These are phyloP conservation scores for Sclerotinia nivalis DNA, from an alignment of 2,329 filamentous ascomycete species.

Conservation along the genomic window DNA sequence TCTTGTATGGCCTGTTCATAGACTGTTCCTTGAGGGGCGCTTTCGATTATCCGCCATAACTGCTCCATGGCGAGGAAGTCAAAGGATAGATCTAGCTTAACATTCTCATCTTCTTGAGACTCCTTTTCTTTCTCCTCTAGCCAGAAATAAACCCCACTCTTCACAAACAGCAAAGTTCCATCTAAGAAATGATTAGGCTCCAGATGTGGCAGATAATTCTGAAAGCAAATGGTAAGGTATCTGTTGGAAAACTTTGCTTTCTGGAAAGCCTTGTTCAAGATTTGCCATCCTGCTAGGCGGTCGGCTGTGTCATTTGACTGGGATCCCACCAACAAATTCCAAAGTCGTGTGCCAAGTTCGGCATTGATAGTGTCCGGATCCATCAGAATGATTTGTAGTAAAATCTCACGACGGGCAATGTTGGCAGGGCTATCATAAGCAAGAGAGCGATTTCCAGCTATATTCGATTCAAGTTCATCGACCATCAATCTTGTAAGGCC, in stretches of 20 bases:
- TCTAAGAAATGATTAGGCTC: conserved; percentile 59
- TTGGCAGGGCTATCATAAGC: conserved; percentile 48
- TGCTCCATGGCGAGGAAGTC: conserved; percentile 63
- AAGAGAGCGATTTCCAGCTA: conserved; percentile 27
- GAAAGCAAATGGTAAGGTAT: conserved; percentile 57
- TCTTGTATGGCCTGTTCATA: conserved; percentile 67
- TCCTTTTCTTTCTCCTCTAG: conserved; percentile 51
- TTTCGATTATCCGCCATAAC: conserved; percentile 81
- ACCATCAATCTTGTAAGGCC: conserved; percentile 62
- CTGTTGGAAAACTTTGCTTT: conserved; percentile 51
- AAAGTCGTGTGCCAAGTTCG: conserved; percentile 64
- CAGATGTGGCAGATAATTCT: conserved; percentile 58
- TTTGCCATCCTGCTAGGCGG: conserved; percentile 68
- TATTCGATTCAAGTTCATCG: conserved; percentile 59
- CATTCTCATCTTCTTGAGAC: conserved; percentile 33
- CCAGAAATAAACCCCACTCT: conserved; percentile 51
- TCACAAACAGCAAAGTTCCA: conserved; percentile 64
- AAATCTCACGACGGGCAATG: conserved; percentile 57
- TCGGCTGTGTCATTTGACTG: conserved; percentile 60
- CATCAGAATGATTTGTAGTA: conserved; percentile 58
- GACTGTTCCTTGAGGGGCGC: conserved; percentile 63
- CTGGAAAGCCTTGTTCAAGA: conserved; percentile 54
- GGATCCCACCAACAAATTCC: conserved; percentile 71
- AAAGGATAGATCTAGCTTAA: conserved; percentile 55
- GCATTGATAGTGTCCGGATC: conserved; percentile 62